These are phyloP conservation scores for Coriolopsis trogii DNA, from an alignment of 1,284 basidiomycete genomes.

Conservation along the genomic window DNA sequence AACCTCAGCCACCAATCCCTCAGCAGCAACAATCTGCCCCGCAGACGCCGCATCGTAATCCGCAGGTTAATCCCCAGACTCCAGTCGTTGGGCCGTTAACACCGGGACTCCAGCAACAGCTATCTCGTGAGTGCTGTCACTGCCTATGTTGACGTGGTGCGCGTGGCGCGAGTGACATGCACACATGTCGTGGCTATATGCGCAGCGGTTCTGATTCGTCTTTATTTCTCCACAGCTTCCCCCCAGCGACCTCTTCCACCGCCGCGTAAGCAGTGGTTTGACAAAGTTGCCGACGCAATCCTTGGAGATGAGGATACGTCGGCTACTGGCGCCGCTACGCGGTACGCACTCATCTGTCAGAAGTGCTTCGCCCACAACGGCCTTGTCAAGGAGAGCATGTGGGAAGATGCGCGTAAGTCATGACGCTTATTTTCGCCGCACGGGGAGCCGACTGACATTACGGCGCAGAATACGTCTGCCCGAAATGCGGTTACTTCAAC, in stretches of 20 bases:
- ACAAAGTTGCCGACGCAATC: slow-evolving; percentile 85
- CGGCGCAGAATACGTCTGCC: slow-evolving; percentile 70
- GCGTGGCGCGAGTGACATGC: too few relatives aligned
- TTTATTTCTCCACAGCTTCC: slow-evolving; percentile 28
- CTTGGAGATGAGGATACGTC: slow-evolving; percentile 80
- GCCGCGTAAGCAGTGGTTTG: slow-evolving; percentile 84
- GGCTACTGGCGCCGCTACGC: slow-evolving; percentile 49
- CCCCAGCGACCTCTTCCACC: slow-evolving; percentile 51
- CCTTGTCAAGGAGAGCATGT: slow-evolving; percentile 86
- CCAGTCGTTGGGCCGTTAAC: slow-evolving; percentile 27
- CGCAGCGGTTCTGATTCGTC: too few relatives aligned
- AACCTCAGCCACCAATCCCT: slow-evolving; percentile 11
- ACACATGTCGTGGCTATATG: too few relatives aligned
- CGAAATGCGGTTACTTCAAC: slow-evolving; percentile 78
- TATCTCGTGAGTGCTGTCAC: slow-evolving; percentile 41
- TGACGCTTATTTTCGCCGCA: not conserved
- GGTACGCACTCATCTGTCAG: slow-evolving; percentile 94
- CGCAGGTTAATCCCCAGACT: slow-evolving; percentile 23
- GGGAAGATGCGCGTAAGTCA: slow-evolving; percentile 85
- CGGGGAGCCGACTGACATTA: not conserved
- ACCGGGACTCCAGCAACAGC: slow-evolving; percentile 37
- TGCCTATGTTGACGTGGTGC: not conserved
- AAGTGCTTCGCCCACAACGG: slow-evolving; percentile 96
- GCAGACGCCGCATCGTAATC: slow-evolving; percentile 31
- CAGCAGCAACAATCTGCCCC: slow-evolving; percentile 8